Percentiles rank a stretch among this genome's conserved stretches.
Evolutionary conservation across 2,329 filamentous ascomycete species (phyloP).

Genomic region (Bretziella fagacearum): DNA sequence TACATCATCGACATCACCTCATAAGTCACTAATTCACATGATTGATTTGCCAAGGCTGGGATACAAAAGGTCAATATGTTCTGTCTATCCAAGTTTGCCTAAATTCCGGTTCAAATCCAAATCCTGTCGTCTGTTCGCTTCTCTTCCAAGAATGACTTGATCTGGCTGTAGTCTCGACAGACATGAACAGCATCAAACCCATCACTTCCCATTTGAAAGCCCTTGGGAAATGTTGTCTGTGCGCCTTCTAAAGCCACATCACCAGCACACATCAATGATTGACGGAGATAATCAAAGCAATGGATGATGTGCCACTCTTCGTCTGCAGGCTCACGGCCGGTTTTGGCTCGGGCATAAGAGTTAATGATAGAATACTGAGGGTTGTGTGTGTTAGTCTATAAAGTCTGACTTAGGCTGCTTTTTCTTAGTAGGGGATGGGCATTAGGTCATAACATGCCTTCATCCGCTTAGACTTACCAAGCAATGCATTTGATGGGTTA

Average conservation of each 20-base stretch:
- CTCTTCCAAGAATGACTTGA: slow-evolving; percentile 22
- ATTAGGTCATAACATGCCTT: not conserved
- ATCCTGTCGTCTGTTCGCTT: slow-evolving; percentile 22
- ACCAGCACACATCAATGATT: slow-evolving; percentile 30
- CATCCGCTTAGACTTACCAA: slow-evolving; percentile 21
- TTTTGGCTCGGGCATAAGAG: slow-evolving; percentile 19
- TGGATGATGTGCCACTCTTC: slow-evolving; percentile 27
- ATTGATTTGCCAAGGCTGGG: too few relatives aligned
- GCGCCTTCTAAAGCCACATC: slow-evolving; percentile 30
- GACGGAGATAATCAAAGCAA: slow-evolving; percentile 32
- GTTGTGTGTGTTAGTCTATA: not conserved
- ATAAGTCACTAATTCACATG: too few relatives aligned
- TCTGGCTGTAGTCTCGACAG: slow-evolving; percentile 24
- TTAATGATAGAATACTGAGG: slow-evolving; percentile 22
- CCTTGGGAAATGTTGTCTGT: slow-evolving; percentile 25
- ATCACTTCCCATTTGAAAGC: slow-evolving; percentile 23
- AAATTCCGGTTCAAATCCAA: slow-evolving; percentile 21
- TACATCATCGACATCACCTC: too few relatives aligned
- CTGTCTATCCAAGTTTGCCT: not conserved
- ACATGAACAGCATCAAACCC: slow-evolving; percentile 29
- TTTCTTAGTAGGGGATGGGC: too few relatives aligned
- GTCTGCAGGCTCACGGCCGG: slow-evolving; percentile 12
- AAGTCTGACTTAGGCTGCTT: not conserved
- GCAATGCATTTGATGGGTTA: slow-evolving; percentile 30
- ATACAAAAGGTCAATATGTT: slow-evolving; percentile 1